Evolutionary conservation across 2,329 filamentous ascomycete genomes (phyloP).

Genomic region (Cercospora zeina): DNA sequence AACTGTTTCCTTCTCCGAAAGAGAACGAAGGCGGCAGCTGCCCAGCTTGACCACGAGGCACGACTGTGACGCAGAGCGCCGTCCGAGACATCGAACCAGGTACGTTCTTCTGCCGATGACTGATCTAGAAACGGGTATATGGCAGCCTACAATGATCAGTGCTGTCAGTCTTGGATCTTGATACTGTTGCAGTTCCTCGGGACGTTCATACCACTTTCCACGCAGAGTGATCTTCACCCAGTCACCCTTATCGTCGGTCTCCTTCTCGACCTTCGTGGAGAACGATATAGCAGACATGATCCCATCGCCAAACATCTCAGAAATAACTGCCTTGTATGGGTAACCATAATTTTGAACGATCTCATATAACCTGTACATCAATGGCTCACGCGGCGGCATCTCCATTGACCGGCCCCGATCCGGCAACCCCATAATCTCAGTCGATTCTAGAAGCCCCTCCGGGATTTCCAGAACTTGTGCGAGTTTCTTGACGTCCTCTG

Average conservation of each 20-base stretch:
- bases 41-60: too few relatives aligned
- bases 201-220: constrained; percentile 71
- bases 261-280: constrained; percentile 78
- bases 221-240: constrained; percentile 84
- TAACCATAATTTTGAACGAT: constrained; percentile 97
- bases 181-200: too few relatives aligned
- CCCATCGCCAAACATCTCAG: constrained; percentile 78
- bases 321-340: constrained; percentile 90
- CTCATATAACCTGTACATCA: constrained; percentile 90
- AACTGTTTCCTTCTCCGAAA: too few relatives aligned
- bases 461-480: constrained; percentile 64
- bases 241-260: constrained; percentile 78
- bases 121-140: constrained; percentile 50
- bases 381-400: constrained; percentile 80
- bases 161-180: constrained; percentile 16
- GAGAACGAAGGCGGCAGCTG: too few relatives aligned
- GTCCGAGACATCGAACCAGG: too few relatives aligned
- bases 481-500: constrained; percentile 68
- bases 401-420: constrained; percentile 76
- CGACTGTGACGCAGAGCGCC: too few relatives aligned
- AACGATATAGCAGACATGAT: constrained; percentile 98
- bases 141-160: constrained; percentile 45
- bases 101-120: too few relatives aligned
- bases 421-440: constrained; percentile 70
- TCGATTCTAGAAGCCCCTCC: constrained; percentile 54